Evolutionary conservation across 805 yeast genomes (phyloP).

Genomic region (Yamadazyma sp.): DNA sequence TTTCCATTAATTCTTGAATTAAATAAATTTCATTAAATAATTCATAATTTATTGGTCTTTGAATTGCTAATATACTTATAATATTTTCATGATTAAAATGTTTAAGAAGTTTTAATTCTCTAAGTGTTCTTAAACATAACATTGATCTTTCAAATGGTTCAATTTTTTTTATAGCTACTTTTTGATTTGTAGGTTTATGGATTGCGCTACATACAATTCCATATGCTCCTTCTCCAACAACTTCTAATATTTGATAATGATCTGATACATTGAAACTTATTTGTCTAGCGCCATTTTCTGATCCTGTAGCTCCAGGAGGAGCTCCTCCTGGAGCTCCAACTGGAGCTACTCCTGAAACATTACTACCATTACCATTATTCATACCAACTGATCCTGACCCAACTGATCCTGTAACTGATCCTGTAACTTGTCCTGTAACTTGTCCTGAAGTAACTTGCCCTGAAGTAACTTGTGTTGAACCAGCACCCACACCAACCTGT

Average conservation of each 20-base stretch:
- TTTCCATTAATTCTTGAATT: slow-evolving; percentile 85
- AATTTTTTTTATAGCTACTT: slow-evolving; percentile 94
- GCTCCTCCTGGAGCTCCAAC: slow-evolving; percentile 5
- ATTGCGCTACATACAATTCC: slow-evolving; percentile 90
- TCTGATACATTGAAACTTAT: slow-evolving; percentile 79
- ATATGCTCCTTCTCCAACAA: slow-evolving; percentile 95
- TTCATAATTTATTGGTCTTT: slow-evolving; percentile 74
- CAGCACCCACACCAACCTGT: too few species aligned
- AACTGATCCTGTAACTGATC: slow-evolving; percentile 1
- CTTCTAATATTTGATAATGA: slow-evolving; percentile 78
- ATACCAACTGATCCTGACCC: slow-evolving; percentile 4
- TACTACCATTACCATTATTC: too few species aligned
- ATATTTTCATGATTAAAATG: slow-evolving; percentile 95
- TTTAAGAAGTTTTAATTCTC: slow-evolving; percentile 84
- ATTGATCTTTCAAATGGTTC: slow-evolving; percentile 87
- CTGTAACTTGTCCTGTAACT: background rate
- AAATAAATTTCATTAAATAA: slow-evolving; percentile 83
- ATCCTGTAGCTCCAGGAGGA: background rate
- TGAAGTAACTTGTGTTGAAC: too few species aligned
- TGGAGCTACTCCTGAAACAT: too few species aligned
- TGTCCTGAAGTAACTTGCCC: too few species aligned
- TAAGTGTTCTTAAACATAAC: slow-evolving; percentile 82
- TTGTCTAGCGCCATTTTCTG: slow-evolving; percentile 17
- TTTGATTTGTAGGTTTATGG: slow-evolving; percentile 80
- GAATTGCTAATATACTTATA: slow-evolving; percentile 84